Conservation (phyloP, 345 rosid genomes). For the Sisymbrium irio region DNA sequence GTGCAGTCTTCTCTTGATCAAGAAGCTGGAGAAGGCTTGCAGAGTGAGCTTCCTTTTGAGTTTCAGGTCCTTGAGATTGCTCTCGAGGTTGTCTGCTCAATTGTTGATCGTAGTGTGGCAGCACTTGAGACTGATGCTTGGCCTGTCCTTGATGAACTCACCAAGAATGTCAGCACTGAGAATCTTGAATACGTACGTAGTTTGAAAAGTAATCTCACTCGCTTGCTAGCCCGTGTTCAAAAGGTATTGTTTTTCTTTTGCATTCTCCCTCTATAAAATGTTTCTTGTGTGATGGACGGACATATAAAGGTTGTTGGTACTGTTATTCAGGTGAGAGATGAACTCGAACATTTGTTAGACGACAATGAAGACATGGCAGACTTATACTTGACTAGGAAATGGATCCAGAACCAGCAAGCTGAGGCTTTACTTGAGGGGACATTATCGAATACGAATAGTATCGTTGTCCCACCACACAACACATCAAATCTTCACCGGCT, state of each 20-base stretch:
- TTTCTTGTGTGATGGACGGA: neutral
- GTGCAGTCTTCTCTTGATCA: slow-evolving; percentile 54
- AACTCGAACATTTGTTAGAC: slow-evolving; percentile 76
- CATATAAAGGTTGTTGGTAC: neutral
- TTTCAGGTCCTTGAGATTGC: slow-evolving; percentile 96
- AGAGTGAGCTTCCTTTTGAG: slow-evolving; percentile 85
- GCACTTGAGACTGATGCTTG: slow-evolving; percentile 83
- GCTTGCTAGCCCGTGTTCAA: slow-evolving; percentile 82
- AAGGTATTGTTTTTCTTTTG: slow-evolving; percentile 45
- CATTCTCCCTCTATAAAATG: neutral
- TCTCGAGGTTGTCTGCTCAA: slow-evolving; percentile 72
- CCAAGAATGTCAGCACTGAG: slow-evolving; percentile 85
- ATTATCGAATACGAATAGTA: slow-evolving; percentile 47
- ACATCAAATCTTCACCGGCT: slow-evolving; percentile 43
- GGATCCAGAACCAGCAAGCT: slow-evolving; percentile 68
- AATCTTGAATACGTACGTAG: slow-evolving; percentile 90
- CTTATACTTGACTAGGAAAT: slow-evolving; percentile 73
- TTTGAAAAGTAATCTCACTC: slow-evolving; percentile 86
- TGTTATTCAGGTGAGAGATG: slow-evolving; percentile 73
- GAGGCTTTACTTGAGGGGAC: slow-evolving; percentile 52
- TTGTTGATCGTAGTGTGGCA: slow-evolving; percentile 60
- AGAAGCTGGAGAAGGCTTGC: slow-evolving; percentile 71
- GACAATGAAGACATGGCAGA: slow-evolving; percentile 90
- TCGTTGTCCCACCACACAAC: slow-evolving; percentile 32
- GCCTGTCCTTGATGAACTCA: slow-evolving; percentile 83